Evolutionary conservation across 2,329 filamentous ascomycete species (phyloP).

Genomic region (Dactylellina parvicollis): DNA sequence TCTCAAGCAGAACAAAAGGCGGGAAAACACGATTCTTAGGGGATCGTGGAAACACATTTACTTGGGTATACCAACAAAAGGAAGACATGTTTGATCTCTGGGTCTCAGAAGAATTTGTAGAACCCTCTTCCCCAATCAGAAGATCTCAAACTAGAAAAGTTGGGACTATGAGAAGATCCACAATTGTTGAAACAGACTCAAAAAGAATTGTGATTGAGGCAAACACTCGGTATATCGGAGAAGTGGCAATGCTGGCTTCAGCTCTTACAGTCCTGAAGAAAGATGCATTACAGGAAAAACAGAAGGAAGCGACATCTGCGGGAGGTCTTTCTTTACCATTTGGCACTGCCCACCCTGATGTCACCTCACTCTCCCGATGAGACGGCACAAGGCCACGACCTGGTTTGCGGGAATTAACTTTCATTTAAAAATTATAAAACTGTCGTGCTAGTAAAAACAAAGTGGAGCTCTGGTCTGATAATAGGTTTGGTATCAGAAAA

Average conservation of each 20-base stretch:
- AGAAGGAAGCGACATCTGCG: conserved; percentile 25
- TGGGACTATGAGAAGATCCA: conserved; percentile 43
- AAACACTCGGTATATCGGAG: conserved; percentile 39
- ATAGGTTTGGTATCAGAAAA: too few species aligned
- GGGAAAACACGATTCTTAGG: conserved; percentile 38
- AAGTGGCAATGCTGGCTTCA: conserved; percentile 42
- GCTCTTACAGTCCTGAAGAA: conserved; percentile 43
- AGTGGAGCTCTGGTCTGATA: too few species aligned
- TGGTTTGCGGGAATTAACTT: too few species aligned
- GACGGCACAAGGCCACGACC: too few species aligned
- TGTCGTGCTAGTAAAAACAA: too few species aligned
- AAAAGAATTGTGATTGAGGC: conserved; percentile 44
- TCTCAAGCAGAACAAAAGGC: conserved; percentile 30
- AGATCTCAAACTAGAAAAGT: conserved; percentile 36
- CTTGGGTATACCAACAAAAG: conserved; percentile 32
- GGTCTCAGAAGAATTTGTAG: conserved; percentile 28
- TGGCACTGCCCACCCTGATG: background rate
- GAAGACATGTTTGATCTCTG: conserved; percentile 47
- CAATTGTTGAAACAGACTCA: conserved; percentile 21
- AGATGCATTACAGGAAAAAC: conserved; percentile 41
- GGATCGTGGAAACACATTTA: conserved; percentile 15
- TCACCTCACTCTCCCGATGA: too few species aligned
- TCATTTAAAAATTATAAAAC: too few species aligned
- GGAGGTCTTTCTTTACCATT: background rate
- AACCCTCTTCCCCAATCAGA: conserved; percentile 6